A percentile compares a stretch with the other conserved stretches of the same genome.
These are phyloP conservation scores for Perilla frutescens DNA, from an alignment of 257 asterid genomes.

Conservation along the genomic window DNA sequence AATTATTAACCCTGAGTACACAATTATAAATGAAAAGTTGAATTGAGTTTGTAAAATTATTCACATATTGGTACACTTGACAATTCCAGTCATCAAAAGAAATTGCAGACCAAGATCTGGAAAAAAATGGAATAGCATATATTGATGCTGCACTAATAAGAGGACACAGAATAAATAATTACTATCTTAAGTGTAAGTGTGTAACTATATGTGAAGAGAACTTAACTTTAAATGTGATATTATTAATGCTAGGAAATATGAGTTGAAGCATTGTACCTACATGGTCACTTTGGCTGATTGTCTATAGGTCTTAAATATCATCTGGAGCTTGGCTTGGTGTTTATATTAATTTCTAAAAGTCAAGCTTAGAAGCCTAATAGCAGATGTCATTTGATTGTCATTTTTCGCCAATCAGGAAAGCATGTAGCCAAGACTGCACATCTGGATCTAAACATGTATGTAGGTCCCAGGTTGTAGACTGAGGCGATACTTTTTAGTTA, in stretches of 20 bases:
- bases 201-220: neutral
- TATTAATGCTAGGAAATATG: neutral
- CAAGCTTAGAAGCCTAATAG: neutral
- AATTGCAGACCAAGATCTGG: constrained; percentile 13
- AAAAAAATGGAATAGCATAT: constrained; percentile 13
- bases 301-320: neutral
- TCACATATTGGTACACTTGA: neutral
- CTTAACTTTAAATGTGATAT: neutral
- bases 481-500: neutral
- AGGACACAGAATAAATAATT: constrained; percentile 5
- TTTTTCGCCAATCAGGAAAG: constrained; percentile 3
- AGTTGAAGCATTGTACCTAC: neutral
- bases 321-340: constrained; percentile 12
- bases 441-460: neutral
- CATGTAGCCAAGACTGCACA: neutral
- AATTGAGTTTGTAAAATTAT: constrained; percentile 19
- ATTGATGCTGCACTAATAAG: neutral
- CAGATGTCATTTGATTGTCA: constrained; percentile 10
- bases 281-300: neutral
- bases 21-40: neutral
- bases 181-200: neutral
- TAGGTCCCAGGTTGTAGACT: constrained; percentile 3
- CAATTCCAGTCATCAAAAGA: neutral
- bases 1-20: constrained; percentile 8
- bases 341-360: neutral